These are phyloP conservation scores for Raffaelea deltoideospora DNA, from an alignment of 2,329 filamentous ascomycete species.

Conservation along the genomic window DNA sequence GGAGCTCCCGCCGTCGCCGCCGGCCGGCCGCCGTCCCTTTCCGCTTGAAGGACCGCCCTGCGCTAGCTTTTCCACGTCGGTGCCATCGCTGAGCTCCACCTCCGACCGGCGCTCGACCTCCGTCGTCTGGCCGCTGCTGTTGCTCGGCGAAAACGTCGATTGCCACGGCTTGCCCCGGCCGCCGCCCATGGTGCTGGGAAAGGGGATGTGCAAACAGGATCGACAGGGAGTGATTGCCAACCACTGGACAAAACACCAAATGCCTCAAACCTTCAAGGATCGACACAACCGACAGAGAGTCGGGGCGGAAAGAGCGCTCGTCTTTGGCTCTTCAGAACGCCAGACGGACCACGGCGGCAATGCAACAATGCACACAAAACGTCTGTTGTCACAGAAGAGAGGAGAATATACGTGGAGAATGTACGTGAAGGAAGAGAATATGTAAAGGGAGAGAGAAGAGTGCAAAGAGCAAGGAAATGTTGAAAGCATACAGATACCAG, in stretches of 20 bases:
- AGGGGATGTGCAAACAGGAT: not conserved
- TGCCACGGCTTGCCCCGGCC: not conserved
- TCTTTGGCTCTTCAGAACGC: too few relatives aligned
- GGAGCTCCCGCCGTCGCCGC: constrained; percentile 2
- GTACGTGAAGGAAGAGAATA: not conserved
- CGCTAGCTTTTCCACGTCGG: constrained; percentile 14
- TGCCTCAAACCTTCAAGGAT: not conserved
- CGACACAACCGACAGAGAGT: not conserved
- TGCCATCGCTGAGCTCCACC: constrained; percentile 7
- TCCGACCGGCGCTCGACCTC: constrained; percentile 3
- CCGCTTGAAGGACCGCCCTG: too few relatives aligned
- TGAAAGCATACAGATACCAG: too few relatives aligned
- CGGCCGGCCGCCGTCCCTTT: too few relatives aligned
- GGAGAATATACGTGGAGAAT: not conserved
- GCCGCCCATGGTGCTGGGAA: not conserved
- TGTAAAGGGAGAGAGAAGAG: too few relatives aligned
- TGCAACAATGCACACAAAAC: not conserved
- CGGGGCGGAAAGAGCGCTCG: not conserved
- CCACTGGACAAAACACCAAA: not conserved
- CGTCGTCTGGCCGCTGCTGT: constrained; percentile 6
- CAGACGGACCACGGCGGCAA: too few relatives aligned
- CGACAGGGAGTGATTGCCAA: not conserved
- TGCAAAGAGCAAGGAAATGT: too few relatives aligned
- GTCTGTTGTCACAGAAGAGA: not conserved
- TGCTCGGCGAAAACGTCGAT: constrained; percentile 6